Conservation (phyloP, 306 rosid species). For the Cajanus cajan region DNA sequence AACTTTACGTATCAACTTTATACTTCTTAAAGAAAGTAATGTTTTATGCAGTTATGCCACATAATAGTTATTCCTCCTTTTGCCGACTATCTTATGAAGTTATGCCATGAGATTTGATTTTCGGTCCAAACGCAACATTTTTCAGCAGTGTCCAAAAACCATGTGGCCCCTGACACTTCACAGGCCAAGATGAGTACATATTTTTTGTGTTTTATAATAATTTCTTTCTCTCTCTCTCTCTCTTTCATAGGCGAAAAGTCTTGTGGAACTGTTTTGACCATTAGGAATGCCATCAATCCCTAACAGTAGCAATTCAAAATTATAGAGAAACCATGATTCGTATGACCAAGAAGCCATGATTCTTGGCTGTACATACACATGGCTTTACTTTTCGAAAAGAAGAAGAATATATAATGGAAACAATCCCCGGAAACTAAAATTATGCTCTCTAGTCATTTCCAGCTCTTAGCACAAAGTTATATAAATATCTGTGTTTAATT, state of each 20-base stretch:
- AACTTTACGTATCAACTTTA: neutral
- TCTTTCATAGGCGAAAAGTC: constrained; percentile 12
- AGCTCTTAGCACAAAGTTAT: constrained; percentile 28
- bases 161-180: constrained; percentile 49
- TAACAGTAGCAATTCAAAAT: constrained; percentile 30
- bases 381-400: constrained; percentile 34
- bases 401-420: constrained; percentile 31
- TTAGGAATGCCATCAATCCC: constrained; percentile 43
- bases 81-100: neutral
- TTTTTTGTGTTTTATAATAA: constrained; percentile 24
- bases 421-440: constrained; percentile 29
- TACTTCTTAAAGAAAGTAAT: neutral
- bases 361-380: constrained; percentile 58
- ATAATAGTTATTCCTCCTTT: neutral
- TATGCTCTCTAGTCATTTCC: constrained; percentile 35
- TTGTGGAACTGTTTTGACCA: constrained; percentile 38
- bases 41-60: neutral
- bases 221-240: neutral
- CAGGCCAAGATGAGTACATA: constrained; percentile 38
- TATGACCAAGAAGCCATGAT: constrained; percentile 42
- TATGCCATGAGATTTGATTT: constrained; percentile 26
- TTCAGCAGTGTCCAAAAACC: constrained; percentile 33
- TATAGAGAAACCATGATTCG: constrained; percentile 33
- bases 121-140: neutral
- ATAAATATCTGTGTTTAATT: neutral